Conservation (phyloP, 176 grass and related monocot species). For the Carex kokanica region DNA sequence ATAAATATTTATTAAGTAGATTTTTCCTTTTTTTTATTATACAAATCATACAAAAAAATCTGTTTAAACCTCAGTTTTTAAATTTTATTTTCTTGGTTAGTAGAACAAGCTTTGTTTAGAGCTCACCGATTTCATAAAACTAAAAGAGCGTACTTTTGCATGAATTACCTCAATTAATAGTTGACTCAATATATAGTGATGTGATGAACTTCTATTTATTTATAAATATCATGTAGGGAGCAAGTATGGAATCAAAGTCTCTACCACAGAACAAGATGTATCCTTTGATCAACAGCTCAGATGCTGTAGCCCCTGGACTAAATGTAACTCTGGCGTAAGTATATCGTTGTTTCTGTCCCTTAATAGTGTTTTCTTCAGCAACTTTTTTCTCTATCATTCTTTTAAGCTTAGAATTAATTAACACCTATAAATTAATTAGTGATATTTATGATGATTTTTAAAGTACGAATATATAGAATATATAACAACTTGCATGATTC, state of each 20-base stretch:
- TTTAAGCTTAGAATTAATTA: neutral
- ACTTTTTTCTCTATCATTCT: neutral
- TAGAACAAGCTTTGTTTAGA: neutral
- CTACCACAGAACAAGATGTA: slow-evolving; percentile 23
- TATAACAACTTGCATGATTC: neutral
- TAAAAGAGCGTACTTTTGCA: neutral
- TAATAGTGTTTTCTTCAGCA: neutral
- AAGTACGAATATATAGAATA: too few species aligned
- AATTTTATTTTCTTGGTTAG: neutral
- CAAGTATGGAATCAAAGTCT: neutral
- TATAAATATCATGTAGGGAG: neutral
- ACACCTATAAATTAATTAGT: too few species aligned
- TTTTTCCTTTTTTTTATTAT: neutral
- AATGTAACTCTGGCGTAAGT: slow-evolving; percentile 6
- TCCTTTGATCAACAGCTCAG: slow-evolving; percentile 16
- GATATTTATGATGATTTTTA: too few species aligned
- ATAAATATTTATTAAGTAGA: neutral
- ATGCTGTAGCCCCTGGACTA: slow-evolving; percentile 5
- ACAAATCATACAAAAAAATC: neutral
- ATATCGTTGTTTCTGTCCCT: neutral
- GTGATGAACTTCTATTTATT: neutral
- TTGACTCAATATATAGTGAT: neutral
- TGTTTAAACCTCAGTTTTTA: neutral
- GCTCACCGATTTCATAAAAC: neutral
- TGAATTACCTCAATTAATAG: neutral